Evolutionary conservation across 106 monocot genomes (phyloP).

Genomic region (Dendrobium chrysotoxum): DNA sequence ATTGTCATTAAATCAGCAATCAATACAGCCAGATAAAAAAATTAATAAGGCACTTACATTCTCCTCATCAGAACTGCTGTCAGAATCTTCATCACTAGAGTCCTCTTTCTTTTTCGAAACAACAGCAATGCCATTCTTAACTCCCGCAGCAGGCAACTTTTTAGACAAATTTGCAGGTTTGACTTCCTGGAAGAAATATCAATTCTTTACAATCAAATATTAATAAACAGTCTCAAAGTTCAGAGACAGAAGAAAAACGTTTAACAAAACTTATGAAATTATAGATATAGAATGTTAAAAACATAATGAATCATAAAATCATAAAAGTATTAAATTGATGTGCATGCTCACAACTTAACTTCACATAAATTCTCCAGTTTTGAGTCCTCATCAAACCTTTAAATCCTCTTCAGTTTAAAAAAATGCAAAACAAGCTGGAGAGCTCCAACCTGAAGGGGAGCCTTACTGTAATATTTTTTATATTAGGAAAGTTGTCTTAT

Average conservation of each 20-base stretch:
- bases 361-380: too few species aligned
- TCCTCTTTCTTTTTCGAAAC: slow-evolving; percentile 26
- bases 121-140: slow-evolving; percentile 16
- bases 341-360: too few species aligned
- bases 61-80: slow-evolving; percentile 39
- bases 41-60: slow-evolving; percentile 11
- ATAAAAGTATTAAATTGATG: background rate
- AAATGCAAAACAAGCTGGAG: too few species aligned
- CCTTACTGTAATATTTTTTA: too few species aligned
- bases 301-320: background rate
- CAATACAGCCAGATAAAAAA: background rate
- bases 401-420: too few species aligned
- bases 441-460: too few species aligned
- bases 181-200: background rate
- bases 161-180: slow-evolving; percentile 11
- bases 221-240: background rate
- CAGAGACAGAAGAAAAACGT: background rate
- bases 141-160: slow-evolving; percentile 11
- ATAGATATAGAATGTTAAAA: too few species aligned
- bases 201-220: background rate
- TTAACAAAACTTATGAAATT: too few species aligned
- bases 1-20: background rate
- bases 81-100: slow-evolving; percentile 45
- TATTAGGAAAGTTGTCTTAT: too few species aligned
- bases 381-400: too few species aligned